Base-by-base conservation (phyloP, 495 filamentous ascomycete genomes). In the Xylaria castorea region DNA sequence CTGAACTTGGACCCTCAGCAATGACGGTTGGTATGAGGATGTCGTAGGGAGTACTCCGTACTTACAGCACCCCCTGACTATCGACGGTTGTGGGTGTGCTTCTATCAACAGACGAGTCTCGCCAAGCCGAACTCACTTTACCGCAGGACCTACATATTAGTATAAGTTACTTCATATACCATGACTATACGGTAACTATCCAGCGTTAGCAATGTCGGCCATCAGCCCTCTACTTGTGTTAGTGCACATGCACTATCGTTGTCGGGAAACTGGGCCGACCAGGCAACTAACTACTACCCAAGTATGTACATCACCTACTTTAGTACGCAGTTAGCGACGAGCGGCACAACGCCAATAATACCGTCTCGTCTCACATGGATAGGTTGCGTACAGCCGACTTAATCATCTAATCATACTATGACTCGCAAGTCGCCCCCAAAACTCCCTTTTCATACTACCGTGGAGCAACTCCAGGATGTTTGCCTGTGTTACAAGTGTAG, bases 101-200 rank as follows among this genome's bases (percentile, higher is more conserved):
- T 40, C 3, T 64, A 64, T 64, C 61, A 64, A 64, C 12, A 27
- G 58, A 22, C 12, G 4, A 5, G 53, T 12, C 55, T 11, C 25
- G 51, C 22, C 55, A 32, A 61, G 58, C 32, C 25, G 20, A 61
- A 22, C 34, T 40, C 58, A 40, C 30, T 32, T 38, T 61, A 32
- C 53, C 53, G 53, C 53, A 57, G 51, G 1, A 46, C n/a, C n/a
- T n/a, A n/a, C 34, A 18, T 58, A 58, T 11, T 58, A 58, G n/a
- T n/a, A n/a, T n/a, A n/a, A n/a, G n/a, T n/a, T 58, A 34, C 53
- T 32, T 22, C 53, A 32, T 60, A 60, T 60, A 60, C 57, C 57
- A 60, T 60, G 57, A n/a, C 57, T 60, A 61, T 61, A 61, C n/a
- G 58, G 58, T 27, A 64, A 42, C 44, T 64, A 64, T 64, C 61